A percentile compares a stretch with the other conserved stretches of the same genome.
Evolutionary conservation across 2,329 filamentous ascomycete species (phyloP).

Genomic region (Colletotrichum lini): DNA sequence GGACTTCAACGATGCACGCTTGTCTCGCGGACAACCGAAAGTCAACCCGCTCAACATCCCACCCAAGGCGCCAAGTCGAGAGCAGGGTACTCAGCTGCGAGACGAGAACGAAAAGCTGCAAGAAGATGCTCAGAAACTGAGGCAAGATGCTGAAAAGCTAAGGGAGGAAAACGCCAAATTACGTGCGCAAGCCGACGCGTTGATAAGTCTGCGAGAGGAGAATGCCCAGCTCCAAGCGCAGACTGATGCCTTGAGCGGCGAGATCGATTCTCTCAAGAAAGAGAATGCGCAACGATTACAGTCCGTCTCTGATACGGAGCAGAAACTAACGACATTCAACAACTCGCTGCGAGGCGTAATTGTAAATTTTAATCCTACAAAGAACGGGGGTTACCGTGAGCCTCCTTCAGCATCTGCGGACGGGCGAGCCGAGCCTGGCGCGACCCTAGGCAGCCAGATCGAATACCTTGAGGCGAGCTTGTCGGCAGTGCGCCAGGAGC

Average conservation of each 20-base stretch:
- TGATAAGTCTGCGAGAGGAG: conserved; percentile 51
- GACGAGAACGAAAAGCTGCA: conserved; percentile 63
- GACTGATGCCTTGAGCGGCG: conserved; percentile 51
- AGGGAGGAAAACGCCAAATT: conserved; percentile 62
- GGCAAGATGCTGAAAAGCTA: conserved; percentile 61
- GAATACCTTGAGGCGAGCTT: conserved; percentile 80
- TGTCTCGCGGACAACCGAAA: conserved; percentile 52
- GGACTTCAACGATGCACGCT: conserved; percentile 56
- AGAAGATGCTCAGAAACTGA: conserved; percentile 53
- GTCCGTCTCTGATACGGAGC: conserved; percentile 73
- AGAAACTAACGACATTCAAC: conserved; percentile 78
- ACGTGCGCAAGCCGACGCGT: conserved; percentile 50
- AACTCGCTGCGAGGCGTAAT: conserved; percentile 77
- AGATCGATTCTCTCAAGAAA: conserved; percentile 55
- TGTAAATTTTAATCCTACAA: conserved; percentile 71
- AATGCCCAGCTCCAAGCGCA: conserved; percentile 50
- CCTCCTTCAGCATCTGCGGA: conserved; percentile 51
- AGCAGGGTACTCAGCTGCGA: conserved; percentile 65
- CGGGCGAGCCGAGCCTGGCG: conserved; percentile 14
- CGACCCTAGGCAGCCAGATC: conserved; percentile 69
- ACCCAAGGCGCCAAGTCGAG: conserved; percentile 69
- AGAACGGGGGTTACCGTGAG: conserved; percentile 61
- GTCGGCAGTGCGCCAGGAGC: conserved; percentile 71
- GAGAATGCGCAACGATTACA: conserved; percentile 59
- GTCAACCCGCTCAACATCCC: conserved; percentile 69